These are phyloP conservation scores for Kwoniella dejecticola DNA, from an alignment of 768 basidiomycete species.

Conservation along the genomic window DNA sequence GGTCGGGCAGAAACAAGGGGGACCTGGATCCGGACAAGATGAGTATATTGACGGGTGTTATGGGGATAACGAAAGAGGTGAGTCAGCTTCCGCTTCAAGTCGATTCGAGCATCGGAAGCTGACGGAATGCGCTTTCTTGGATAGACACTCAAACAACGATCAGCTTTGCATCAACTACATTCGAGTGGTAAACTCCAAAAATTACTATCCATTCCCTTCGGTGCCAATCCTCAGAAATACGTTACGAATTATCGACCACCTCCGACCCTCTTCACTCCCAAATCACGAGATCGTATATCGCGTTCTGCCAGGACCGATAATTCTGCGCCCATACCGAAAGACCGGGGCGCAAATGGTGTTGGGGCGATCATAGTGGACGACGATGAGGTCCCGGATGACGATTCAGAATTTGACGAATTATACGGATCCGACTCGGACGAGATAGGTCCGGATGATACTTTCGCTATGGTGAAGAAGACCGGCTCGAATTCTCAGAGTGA, in stretches of 20 bases:
- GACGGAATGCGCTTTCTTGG: background rate
- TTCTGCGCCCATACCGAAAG: background rate
- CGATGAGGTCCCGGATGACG: slow-evolving; percentile 24
- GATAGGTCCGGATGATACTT: slow-evolving; percentile 5
- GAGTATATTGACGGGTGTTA: slow-evolving; percentile 76
- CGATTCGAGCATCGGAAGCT: background rate
- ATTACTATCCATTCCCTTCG: slow-evolving; percentile 34
- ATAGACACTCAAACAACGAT: slow-evolving; percentile 45
- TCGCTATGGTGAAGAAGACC: slow-evolving; percentile 2
- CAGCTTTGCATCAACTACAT: slow-evolving; percentile 35
- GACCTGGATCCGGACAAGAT: slow-evolving; percentile 59
- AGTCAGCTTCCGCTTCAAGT: slow-evolving; percentile 29
- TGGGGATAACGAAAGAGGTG: slow-evolving; percentile 84
- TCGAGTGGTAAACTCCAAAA: slow-evolving; percentile 38
- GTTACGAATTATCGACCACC: slow-evolving; percentile 32
- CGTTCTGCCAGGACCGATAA: background rate
- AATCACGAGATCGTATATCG: background rate
- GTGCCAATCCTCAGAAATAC: slow-evolving; percentile 23
- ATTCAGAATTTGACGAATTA: slow-evolving; percentile 18
- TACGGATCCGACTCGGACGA: slow-evolving; percentile 9
- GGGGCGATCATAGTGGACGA: slow-evolving; percentile 39
- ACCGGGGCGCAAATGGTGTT: slow-evolving; percentile 8
- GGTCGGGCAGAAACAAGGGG: slow-evolving; percentile 57
- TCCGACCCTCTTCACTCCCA: background rate
- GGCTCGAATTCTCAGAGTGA: background rate